phyloP scores from a whole-genome alignment of 495 filamentous ascomycete genomes.

The Aspergillus coremiiformis region DNA sequence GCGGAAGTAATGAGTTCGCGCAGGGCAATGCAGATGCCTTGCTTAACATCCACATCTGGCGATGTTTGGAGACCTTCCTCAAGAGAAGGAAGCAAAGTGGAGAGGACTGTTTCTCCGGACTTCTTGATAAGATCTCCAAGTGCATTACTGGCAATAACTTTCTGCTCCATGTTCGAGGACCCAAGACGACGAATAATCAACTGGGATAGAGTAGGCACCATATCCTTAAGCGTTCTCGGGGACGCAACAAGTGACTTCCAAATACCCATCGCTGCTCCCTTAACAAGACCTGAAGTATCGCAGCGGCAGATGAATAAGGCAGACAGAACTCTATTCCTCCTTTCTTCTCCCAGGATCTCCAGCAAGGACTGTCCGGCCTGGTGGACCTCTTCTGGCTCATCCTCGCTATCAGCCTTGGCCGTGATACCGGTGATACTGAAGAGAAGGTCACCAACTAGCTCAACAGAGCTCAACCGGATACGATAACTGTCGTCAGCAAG shows the following conservation, averaged over 20 bases:
- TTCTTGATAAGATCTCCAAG: conserved; percentile 94
- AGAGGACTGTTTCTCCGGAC: conserved; percentile 85
- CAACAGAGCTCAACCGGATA: conserved; percentile 94
- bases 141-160: conserved; percentile 94
- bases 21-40: conserved; percentile 95
- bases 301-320: conserved; percentile 95
- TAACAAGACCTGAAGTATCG: conserved; percentile 90
- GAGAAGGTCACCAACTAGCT: conserved; percentile 90
- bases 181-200: conserved; percentile 90
- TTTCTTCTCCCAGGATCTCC: conserved; percentile 90
- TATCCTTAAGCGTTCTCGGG: conserved; percentile 85
- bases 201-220: conserved; percentile 88
- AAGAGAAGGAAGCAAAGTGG: conserved; percentile 80
- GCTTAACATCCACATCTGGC: conserved; percentile 86
- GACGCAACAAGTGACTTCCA: conserved; percentile 97
- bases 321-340: conserved; percentile 89
- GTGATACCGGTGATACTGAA: conserved; percentile 97
- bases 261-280: conserved; percentile 80
- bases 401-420: conserved; percentile 72
- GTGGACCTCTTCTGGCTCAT: conserved; percentile 66
- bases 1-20: conserved; percentile 91
- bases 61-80: conserved; percentile 87
- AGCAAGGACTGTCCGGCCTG: conserved; percentile 86
- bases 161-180: conserved; percentile 95
- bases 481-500: conserved; percentile 93